phyloP scores from a whole-genome alignment of 176 grass and related monocot species.

The Rhipidocladum racemiflorum region DNA sequence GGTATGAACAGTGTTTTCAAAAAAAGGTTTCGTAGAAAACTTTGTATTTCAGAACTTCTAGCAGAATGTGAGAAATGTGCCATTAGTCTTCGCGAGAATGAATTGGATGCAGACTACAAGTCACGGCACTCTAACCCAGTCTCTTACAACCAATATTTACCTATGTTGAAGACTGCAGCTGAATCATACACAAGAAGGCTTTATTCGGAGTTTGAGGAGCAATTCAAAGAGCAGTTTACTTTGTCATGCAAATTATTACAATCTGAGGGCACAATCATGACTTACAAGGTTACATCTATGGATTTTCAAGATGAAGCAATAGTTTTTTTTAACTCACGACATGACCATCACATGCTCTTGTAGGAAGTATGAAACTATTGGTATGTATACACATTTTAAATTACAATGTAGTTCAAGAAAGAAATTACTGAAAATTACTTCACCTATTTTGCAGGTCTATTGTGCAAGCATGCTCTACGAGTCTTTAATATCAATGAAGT shows the following conservation, averaged over 20 bases:
- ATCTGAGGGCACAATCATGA: conserved; percentile 5
- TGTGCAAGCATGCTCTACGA: conserved; percentile 46
- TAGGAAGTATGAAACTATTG: conserved; percentile 28
- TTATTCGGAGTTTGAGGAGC: conserved; percentile 46
- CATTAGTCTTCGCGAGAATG: too few relatives aligned
- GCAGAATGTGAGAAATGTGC: too few relatives aligned
- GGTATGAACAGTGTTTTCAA: too few relatives aligned
- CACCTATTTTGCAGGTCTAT: conserved; percentile 5
- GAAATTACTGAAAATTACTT: background rate
- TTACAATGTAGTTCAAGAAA: background rate
- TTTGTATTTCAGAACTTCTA: conserved; percentile 26
- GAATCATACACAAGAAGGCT: conserved; percentile 39
- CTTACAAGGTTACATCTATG: conserved; percentile 34
- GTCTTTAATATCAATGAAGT: conserved; percentile 32
- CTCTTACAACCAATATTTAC: conserved; percentile 21
- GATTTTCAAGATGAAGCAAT: background rate
- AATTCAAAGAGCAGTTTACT: conserved; percentile 34
- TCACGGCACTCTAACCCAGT: conserved; percentile 43
- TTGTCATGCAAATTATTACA: conserved; percentile 30
- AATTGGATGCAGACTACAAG: conserved; percentile 38
- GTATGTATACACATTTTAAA: background rate
- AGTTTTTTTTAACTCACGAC: conserved; percentile 29
- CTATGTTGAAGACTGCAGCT: conserved; percentile 41
- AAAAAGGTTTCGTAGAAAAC: conserved; percentile 33
- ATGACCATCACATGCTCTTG: conserved; percentile 36